phyloP scores from a whole-genome alignment of 345 rosid species.

The Arabidopsis arenosa region DNA sequence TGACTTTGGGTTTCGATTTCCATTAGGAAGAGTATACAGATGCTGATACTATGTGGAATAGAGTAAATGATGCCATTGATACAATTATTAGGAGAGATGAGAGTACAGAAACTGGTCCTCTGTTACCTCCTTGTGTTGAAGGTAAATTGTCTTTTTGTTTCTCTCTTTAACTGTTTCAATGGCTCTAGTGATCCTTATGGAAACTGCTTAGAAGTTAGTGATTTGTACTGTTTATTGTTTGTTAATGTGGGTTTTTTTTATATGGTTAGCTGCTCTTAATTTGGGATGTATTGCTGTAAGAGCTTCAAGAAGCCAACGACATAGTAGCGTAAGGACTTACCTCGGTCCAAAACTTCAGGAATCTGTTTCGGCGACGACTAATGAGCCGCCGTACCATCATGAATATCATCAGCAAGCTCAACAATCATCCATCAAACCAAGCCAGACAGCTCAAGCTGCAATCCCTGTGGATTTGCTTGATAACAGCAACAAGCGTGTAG shows the following conservation, averaged over 20 bases:
- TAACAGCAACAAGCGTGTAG: slow-evolving; percentile 34
- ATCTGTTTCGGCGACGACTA: slow-evolving; percentile 49
- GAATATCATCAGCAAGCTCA: slow-evolving; percentile 44
- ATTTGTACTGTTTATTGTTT: background rate
- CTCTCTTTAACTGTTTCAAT: slow-evolving; percentile 28
- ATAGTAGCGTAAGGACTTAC: slow-evolving; percentile 80
- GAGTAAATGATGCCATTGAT: slow-evolving; percentile 89
- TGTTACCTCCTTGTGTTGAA: slow-evolving; percentile 98
- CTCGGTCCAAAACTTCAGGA: slow-evolving; percentile 72
- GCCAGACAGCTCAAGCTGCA: slow-evolving; percentile 19
- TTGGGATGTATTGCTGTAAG: slow-evolving; percentile 89
- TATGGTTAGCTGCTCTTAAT: slow-evolving; percentile 79
- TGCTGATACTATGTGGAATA: slow-evolving; percentile 83
- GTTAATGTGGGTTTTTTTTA: background rate
- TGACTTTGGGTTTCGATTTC: slow-evolving; percentile 29
- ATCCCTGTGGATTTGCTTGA: slow-evolving; percentile 33
- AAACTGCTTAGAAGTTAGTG: slow-evolving; percentile 7
- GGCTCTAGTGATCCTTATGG: background rate
- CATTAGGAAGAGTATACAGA: slow-evolving; percentile 77
- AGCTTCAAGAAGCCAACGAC: slow-evolving; percentile 98
- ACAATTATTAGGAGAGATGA: slow-evolving; percentile 93
- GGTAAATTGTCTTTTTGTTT: slow-evolving; percentile 50
- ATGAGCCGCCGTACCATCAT: slow-evolving; percentile 45
- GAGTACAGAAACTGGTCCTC: slow-evolving; percentile 76
- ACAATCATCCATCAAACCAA: slow-evolving; percentile 27